Conservation (phyloP, 805 yeast species). For the Saccharomyces mikatae region DNA sequence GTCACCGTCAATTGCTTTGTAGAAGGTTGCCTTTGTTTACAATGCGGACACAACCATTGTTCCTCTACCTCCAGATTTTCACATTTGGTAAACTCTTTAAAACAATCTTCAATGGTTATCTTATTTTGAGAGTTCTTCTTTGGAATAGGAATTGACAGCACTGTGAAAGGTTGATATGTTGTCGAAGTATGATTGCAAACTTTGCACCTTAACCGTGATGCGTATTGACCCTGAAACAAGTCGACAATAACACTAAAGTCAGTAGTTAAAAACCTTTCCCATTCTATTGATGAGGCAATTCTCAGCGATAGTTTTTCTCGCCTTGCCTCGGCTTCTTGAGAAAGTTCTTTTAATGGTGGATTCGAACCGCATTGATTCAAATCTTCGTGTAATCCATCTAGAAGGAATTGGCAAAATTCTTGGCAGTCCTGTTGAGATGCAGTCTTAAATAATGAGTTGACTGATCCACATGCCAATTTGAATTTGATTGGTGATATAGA, state of each 20-base stretch:
- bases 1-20: slow-evolving; percentile 68
- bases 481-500: slow-evolving; percentile 53
- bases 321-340: slow-evolving; percentile 60
- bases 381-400: slow-evolving; percentile 91
- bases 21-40: slow-evolving; percentile 56
- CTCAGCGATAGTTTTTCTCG: slow-evolving; percentile 70
- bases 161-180: slow-evolving; percentile 77
- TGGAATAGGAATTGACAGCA: slow-evolving; percentile 75
- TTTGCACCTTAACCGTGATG: slow-evolving; percentile 66
- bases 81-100: slow-evolving; percentile 66
- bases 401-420: slow-evolving; percentile 77
- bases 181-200: slow-evolving; percentile 75
- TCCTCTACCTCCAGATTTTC: slow-evolving; percentile 75
- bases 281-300: slow-evolving; percentile 79
- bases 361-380: slow-evolving; percentile 59
- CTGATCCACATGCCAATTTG: slow-evolving; percentile 58
- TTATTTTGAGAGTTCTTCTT: slow-evolving; percentile 33
- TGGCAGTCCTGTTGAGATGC: slow-evolving; percentile 90
- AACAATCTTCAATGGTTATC: slow-evolving; percentile 54
- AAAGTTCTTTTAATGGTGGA: slow-evolving; percentile 48
- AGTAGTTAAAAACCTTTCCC: slow-evolving; percentile 81
- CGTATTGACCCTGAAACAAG: slow-evolving; percentile 81
- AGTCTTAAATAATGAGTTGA: slow-evolving; percentile 72
- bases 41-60: slow-evolving; percentile 76
- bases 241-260: slow-evolving; percentile 79